These are phyloP conservation scores for Ogataea nitratoaversa DNA, from an alignment of 805 yeast species.

Conservation along the genomic window DNA sequence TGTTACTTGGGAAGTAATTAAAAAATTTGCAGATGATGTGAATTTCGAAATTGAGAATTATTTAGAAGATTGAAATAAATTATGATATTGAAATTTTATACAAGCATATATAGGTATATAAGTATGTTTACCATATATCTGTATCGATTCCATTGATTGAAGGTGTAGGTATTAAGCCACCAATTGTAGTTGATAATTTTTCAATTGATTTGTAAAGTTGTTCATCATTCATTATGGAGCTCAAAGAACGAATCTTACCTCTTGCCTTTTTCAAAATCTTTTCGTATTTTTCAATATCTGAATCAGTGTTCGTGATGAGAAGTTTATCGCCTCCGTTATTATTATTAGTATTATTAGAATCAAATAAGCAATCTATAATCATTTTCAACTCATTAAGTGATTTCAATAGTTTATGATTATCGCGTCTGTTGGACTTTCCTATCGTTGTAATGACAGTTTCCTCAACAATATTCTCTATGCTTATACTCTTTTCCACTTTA, in stretches of 20 bases:
- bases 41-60: slow-evolving; percentile 64
- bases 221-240: slow-evolving; percentile 20
- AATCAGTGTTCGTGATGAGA: slow-evolving; percentile 22
- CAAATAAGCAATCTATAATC: slow-evolving; percentile 19
- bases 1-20: slow-evolving; percentile 61
- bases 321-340: slow-evolving; percentile 17
- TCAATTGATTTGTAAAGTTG: slow-evolving; percentile 22
- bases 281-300: slow-evolving; percentile 27
- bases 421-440: slow-evolving; percentile 14
- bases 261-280: slow-evolving; percentile 22
- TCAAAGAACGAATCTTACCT: slow-evolving; percentile 26
- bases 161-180: slow-evolving; percentile 24
- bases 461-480: neutral
- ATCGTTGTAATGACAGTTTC: slow-evolving; percentile 2
- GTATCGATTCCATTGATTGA: slow-evolving; percentile 19
- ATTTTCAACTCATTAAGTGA: slow-evolving; percentile 15
- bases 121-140: slow-evolving; percentile 27
- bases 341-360: too few species aligned
- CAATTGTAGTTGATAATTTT: slow-evolving; percentile 14
- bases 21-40: slow-evolving; percentile 57
- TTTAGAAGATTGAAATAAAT: slow-evolving; percentile 32
- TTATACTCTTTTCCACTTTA: slow-evolving; percentile 6
- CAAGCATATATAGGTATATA: too few species aligned
- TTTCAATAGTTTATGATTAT: slow-evolving; percentile 13
- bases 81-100: too few species aligned